phyloP scores from a whole-genome alignment of 2,329 filamentous ascomycete genomes.

The Curvularia spicifera region DNA sequence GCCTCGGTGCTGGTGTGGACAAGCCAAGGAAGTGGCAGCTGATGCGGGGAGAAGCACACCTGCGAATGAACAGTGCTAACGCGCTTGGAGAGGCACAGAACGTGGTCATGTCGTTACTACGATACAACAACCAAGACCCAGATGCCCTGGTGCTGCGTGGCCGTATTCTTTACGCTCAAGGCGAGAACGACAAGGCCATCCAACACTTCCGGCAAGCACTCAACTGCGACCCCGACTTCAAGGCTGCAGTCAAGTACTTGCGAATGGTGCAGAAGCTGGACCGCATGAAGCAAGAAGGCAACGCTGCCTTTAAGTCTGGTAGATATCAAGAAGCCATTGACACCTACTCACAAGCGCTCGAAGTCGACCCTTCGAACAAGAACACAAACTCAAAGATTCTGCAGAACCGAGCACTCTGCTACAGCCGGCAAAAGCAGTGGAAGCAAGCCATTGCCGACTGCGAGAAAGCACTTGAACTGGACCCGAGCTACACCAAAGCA shows the following conservation, averaged over 20 bases:
- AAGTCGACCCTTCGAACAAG: constrained; percentile 86
- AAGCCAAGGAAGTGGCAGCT: constrained; percentile 93
- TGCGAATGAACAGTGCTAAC: constrained; percentile 91
- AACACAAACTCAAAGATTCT: constrained; percentile 93
- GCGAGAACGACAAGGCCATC: constrained; percentile 93
- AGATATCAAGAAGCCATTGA: constrained; percentile 81
- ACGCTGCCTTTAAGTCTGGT: constrained; percentile 84
- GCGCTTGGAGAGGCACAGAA: constrained; percentile 90
- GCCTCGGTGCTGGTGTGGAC: constrained; percentile 74
- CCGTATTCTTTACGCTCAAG: constrained; percentile 84
- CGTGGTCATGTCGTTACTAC: constrained; percentile 84
- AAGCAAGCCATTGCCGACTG: constrained; percentile 83
- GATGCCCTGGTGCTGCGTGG: constrained; percentile 91
- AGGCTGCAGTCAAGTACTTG: constrained; percentile 85
- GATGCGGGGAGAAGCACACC: constrained; percentile 87
- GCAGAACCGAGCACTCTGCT: constrained; percentile 89
- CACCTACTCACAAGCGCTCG: constrained; percentile 81
- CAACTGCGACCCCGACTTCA: constrained; percentile 89
- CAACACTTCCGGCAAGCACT: constrained; percentile 91
- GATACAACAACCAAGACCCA: constrained; percentile 87
- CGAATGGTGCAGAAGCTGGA: constrained; percentile 90
- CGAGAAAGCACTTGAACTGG: constrained; percentile 80
- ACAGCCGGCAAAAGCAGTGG: constrained; percentile 83
- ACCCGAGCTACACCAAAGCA: constrained; percentile 86
- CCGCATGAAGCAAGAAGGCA: constrained; percentile 92